Evolutionary conservation across 2,329 filamentous ascomycete species (phyloP), one percentile per base, ranked within the genome.

Genomic region (Sporothrix protearum): DNA sequence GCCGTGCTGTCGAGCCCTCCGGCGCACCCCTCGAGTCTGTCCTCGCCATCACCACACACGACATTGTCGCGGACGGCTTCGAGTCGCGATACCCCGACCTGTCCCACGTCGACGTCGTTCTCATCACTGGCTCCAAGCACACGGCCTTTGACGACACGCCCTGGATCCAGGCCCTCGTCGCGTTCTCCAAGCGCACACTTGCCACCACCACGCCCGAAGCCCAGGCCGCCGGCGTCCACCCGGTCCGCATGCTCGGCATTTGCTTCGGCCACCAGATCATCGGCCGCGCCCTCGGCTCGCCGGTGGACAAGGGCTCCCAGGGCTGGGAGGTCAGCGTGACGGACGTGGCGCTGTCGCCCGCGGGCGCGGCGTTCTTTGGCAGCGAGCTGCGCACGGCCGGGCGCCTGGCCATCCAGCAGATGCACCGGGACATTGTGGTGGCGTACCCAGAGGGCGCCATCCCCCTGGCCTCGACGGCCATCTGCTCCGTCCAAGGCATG

Each of bases 241-340:
- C 88, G 0, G 87, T 96, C 8, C 86, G 88, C 47, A 81, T 94
- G n/a, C 84, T 97, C 19, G 93, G 93, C 12, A 86, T 96, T 19
- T 97, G 93, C 80, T 97, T 95, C 79, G 93, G 93, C 5, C 93
- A 96, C 79, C 93, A 97, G 82, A 94, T 97, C 76, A 82, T 96
- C 57, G 92, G 87, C 0, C 85, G 93, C 69, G 92, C 92, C 0
- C 78, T 94, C 75, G 92, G 89, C 3, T 86, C 82, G 25, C 86
- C 87, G 76, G 91, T 96, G 2, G 89, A 85, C 47, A 82, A 88
- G 70, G 92, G 88, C 78, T 85, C 88, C 30, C 80, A 82, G 25
- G 93, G 92, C 1, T 97, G 93, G 94, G 94, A 97, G 81, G 82
- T 92, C n/a, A 89, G 91, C 67, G 93, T 96, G 2, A 87, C 87